Conservation (phyloP, 345 rosid species). For the Geranium brycei region DNA sequence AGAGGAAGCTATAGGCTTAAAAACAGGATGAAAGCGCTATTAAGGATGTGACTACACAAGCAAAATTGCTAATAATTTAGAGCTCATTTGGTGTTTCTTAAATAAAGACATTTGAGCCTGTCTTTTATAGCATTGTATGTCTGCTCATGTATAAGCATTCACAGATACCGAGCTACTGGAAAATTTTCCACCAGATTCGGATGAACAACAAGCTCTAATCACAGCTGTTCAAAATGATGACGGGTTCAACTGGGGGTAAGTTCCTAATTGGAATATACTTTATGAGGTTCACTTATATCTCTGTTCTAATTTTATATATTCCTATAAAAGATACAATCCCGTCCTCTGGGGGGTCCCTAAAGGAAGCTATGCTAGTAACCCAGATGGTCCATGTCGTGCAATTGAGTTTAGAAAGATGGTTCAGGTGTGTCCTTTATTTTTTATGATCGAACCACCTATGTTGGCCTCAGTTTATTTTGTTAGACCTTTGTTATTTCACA, state of each 20-base stretch:
- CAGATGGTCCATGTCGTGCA: conserved; percentile 59
- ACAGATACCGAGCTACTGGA: conserved; percentile 59
- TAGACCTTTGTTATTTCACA: conserved; percentile 5
- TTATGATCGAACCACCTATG: not conserved
- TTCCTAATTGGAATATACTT: conserved; percentile 6
- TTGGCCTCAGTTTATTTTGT: not conserved
- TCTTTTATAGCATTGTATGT: not conserved
- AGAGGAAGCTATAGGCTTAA: not conserved
- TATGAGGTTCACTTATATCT: not conserved
- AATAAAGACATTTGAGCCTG: not conserved
- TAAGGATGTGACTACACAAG: not conserved
- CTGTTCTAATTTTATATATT: conserved; percentile 2
- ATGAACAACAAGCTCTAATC: conserved; percentile 66
- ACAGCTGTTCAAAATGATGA: conserved; percentile 58
- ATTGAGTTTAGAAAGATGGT: conserved; percentile 87
- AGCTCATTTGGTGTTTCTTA: not conserved
- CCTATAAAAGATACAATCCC: conserved; percentile 70
- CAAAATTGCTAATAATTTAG: not conserved
- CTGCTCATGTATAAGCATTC: conserved; percentile 8
- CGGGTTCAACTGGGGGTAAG: conserved; percentile 98
- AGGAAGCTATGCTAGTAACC: conserved; percentile 87
- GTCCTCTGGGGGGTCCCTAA: conserved; percentile 94
- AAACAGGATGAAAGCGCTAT: not conserved
- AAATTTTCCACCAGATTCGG: conserved; percentile 60
- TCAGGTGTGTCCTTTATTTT: conserved; percentile 40